Percentiles rank a stretch among this genome's conserved stretches.
phyloP scores from a whole-genome alignment of 2,329 filamentous ascomycete species.

The Alternaria postmessia region DNA sequence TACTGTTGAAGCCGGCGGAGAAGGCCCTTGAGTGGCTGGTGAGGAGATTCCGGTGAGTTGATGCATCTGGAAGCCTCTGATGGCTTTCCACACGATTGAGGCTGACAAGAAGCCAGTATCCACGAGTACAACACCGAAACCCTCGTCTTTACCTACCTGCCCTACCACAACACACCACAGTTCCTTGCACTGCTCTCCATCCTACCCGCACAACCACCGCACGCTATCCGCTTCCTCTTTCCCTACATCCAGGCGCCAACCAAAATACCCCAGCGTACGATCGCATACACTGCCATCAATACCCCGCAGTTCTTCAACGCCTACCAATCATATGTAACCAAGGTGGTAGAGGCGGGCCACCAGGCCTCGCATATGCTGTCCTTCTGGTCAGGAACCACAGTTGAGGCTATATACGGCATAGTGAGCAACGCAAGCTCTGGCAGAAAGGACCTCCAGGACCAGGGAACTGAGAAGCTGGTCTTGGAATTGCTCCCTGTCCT shows the following conservation, averaged over 20 bases:
- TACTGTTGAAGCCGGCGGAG: conserved; percentile 85
- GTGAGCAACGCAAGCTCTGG: conserved; percentile 80
- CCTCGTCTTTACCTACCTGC: conserved; percentile 85
- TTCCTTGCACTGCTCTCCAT: conserved; percentile 90
- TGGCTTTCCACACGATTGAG: background rate
- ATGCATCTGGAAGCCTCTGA: background rate
- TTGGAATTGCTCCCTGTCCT: conserved; percentile 74
- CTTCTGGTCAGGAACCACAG: conserved; percentile 90
- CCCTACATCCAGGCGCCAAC: conserved; percentile 84
- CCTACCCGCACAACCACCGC: conserved; percentile 76
- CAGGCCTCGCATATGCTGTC: conserved; percentile 80
- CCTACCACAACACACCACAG: conserved; percentile 85
- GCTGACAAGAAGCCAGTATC: conserved; percentile 58
- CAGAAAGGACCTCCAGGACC: conserved; percentile 75
- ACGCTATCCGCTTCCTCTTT: conserved; percentile 81
- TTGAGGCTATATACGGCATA: conserved; percentile 84
- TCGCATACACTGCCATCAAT: conserved; percentile 84
- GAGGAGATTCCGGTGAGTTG: conserved; percentile 70
- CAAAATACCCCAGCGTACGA: conserved; percentile 77
- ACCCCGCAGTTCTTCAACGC: conserved; percentile 77
- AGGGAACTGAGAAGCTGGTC: conserved; percentile 81
- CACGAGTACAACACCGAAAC: conserved; percentile 88
- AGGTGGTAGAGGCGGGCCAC: conserved; percentile 73
- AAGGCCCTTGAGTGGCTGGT: conserved; percentile 96
- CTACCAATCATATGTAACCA: conserved; percentile 80